Percentiles rank a stretch among this genome's conserved stretches.
phyloP scores from a whole-genome alignment of 2,329 filamentous ascomycete species.

The Sporothrix curviconia region DNA sequence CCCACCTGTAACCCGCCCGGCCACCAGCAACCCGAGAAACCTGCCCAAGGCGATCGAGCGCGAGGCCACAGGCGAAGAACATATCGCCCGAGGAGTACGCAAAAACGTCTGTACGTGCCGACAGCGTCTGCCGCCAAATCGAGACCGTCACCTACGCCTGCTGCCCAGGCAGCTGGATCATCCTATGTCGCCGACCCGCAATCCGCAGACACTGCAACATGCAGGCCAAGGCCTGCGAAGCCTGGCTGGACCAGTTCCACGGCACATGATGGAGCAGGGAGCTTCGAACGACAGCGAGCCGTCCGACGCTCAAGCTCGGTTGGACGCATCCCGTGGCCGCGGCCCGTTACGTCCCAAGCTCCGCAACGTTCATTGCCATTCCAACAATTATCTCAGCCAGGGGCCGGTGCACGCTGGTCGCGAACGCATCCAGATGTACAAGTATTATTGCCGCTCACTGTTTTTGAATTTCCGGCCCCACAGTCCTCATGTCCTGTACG shows the following conservation, averaged over 20 bases:
- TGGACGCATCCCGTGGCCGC: slow-evolving; percentile 96
- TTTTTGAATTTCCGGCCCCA: slow-evolving; percentile 95
- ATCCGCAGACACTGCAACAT: slow-evolving; percentile 47
- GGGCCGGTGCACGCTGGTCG: slow-evolving; percentile 94
- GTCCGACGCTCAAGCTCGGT: slow-evolving; percentile 89
- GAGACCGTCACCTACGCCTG: slow-evolving; percentile 63
- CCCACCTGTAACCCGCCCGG: slow-evolving; percentile 89
- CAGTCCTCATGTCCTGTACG: slow-evolving; percentile 90
- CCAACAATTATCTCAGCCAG: slow-evolving; percentile 97
- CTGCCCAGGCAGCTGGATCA: slow-evolving; percentile 54
- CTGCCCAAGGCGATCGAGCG: slow-evolving; percentile 86
- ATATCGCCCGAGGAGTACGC: slow-evolving; percentile 54
- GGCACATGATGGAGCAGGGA: slow-evolving; percentile 73
- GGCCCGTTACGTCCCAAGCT: slow-evolving; percentile 98
- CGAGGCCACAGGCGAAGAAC: slow-evolving; percentile 73
- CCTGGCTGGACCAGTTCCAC: slow-evolving; percentile 83
- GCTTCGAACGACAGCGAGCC: slow-evolving; percentile 82
- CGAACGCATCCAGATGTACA: slow-evolving; percentile 99
- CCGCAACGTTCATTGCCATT: slow-evolving; percentile 90
- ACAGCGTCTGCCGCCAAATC: too few species aligned
- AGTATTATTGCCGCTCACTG: slow-evolving; percentile 97
- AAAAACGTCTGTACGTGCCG: slow-evolving; percentile 36
- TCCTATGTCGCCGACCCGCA: slow-evolving; percentile 43
- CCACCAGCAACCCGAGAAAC: slow-evolving; percentile 83
- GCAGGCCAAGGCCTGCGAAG: slow-evolving; percentile 65